Evolutionary conservation across 1,284 basidiomycete genomes (phyloP).

Genomic region (Pseudozyma hubeiensis): DNA sequence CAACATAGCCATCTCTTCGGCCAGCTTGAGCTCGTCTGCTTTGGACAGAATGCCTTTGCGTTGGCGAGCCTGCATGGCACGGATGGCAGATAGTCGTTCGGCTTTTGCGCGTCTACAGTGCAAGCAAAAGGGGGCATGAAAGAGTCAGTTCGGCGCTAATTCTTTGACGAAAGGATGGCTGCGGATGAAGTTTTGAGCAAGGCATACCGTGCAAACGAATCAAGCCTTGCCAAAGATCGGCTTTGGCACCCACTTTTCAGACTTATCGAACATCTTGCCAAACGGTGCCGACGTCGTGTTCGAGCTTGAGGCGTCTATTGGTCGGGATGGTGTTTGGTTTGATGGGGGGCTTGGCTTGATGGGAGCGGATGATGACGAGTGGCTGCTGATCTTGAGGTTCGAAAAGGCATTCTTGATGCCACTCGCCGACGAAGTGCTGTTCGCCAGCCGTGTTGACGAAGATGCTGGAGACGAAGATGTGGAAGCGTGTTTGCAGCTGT

Average conservation of each 20-base stretch:
- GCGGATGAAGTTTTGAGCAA: too few species aligned
- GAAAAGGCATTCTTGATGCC: conserved; percentile 37
- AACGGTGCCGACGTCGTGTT: conserved; percentile 18
- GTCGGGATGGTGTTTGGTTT: conserved; percentile 1
- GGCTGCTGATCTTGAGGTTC: conserved; percentile 39
- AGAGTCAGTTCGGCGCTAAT: not conserved
- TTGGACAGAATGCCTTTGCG: conserved; percentile 53
- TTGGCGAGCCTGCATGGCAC: conserved; percentile 55
- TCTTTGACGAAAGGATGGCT: too few species aligned
- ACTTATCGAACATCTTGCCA: conserved; percentile 52
- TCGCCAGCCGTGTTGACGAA: conserved; percentile 15
- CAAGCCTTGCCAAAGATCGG: conserved; percentile 58
- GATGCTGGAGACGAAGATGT: conserved; percentile 23
- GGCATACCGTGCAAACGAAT: conserved; percentile 3
- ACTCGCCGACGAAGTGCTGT: conserved; percentile 8
- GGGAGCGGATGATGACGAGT: not conserved
- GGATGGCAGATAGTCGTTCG: conserved; percentile 53
- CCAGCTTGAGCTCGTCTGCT: conserved; percentile 53
- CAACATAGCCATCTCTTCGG: conserved; percentile 56
- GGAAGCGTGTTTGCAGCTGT: conserved; percentile 41
- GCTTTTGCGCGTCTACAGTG: conserved; percentile 50
- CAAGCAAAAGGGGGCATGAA: not conserved
- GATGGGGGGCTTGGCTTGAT: conserved; percentile 4
- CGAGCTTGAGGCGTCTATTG: conserved; percentile 4
- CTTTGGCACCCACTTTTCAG: conserved; percentile 61